Percentiles rank a stretch among this genome's conserved stretches.
Conservation (phyloP, 306 rosid species). For the Potentilla sterilis region DNA sequence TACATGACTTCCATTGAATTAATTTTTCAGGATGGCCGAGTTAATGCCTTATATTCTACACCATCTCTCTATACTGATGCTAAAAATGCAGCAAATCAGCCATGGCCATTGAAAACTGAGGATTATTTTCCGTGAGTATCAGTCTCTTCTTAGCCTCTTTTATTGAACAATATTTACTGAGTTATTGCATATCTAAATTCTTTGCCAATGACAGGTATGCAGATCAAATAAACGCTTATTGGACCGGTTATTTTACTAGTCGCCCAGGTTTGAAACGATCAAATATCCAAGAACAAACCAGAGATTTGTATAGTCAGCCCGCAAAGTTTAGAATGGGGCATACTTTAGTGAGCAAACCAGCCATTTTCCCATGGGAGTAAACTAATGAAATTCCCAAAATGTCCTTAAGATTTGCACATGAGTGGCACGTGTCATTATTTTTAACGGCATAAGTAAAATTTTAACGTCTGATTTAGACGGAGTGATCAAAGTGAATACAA, state of each 20-base stretch:
- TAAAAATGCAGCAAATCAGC: constrained; percentile 67
- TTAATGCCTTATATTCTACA: constrained; percentile 89
- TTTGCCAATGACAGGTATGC: constrained; percentile 62
- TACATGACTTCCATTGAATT: background rate
- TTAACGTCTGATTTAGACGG: too few species aligned
- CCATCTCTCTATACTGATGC: constrained; percentile 82
- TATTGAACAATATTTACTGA: constrained; percentile 4
- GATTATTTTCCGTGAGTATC: constrained; percentile 86
- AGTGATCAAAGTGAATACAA: too few species aligned
- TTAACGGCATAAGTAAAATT: too few species aligned
- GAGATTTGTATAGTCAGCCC: too few species aligned
- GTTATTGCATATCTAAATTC: background rate
- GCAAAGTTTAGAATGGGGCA: too few species aligned
- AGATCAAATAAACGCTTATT: constrained; percentile 56
- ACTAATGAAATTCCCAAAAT: too few species aligned
- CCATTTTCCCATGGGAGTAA: too few species aligned
- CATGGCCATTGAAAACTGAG: constrained; percentile 84
- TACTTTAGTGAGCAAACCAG: too few species aligned
- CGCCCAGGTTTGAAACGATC: constrained; percentile 77
- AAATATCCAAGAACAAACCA: too few species aligned
- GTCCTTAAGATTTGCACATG: too few species aligned
- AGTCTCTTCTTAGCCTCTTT: background rate
- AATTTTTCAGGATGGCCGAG: constrained; percentile 71
- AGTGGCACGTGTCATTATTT: too few species aligned
- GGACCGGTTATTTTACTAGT: constrained; percentile 87